Conservation (phyloP, 164 flowering plant species). For the Nelumbo lutea region DNA sequence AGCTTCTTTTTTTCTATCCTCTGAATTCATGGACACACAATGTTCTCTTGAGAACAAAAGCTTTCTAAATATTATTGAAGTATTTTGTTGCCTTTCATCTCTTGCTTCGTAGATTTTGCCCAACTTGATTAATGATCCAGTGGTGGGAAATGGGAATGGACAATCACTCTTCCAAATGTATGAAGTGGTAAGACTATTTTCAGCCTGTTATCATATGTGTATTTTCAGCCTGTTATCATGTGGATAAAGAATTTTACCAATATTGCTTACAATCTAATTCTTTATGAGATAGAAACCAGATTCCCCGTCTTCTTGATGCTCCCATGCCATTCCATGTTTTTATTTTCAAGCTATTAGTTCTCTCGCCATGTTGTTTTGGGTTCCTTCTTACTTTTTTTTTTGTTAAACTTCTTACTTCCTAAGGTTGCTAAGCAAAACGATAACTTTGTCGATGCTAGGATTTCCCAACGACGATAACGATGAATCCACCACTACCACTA, state of each 20-base stretch:
- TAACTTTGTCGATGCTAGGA: background rate
- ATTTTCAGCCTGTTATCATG: no score
- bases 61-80: background rate
- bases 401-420: background rate
- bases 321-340: background rate
- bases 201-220: background rate
- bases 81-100: background rate
- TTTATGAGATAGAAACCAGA: background rate
- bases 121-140: background rate
- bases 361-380: background rate
- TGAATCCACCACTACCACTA: no score
- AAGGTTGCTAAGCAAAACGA: background rate
- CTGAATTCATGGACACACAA: background rate
- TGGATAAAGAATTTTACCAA: background rate
- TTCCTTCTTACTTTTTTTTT: background rate
- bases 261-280: background rate
- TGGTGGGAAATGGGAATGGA: no score
- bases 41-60: no score
- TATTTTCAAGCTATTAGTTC: background rate
- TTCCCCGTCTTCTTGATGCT: no score
- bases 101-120: no score
- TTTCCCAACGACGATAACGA: background rate
- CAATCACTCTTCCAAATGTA: background rate
- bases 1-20: no score
- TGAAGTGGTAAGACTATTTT: background rate